Base-by-base conservation (phyloP, 371 early-diverging fungal species). In the Coemansia sp. region DNA sequence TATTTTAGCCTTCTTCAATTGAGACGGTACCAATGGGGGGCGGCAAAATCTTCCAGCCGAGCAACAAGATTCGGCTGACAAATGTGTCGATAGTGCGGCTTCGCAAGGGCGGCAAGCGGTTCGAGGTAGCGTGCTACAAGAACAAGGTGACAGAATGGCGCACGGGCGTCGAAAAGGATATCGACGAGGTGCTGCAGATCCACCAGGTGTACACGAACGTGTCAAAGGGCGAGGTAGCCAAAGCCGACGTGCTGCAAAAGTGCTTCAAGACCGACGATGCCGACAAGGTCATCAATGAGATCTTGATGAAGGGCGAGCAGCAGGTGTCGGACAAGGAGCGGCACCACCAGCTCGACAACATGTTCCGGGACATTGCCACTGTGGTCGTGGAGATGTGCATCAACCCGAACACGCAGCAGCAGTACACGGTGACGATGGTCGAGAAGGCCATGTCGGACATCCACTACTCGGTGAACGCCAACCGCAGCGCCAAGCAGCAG, bases 71-170 rank as follows among this genome's bases (percentile, higher is more conserved):
- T 59, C 89, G 89, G 59, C 82, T 97, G 45, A 97, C 97, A 39
- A 98, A 98, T 72, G 96, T 98, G 36, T 94, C 95, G 14, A 80
- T 97, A 40, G 98, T 99, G 30, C 91, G 96, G 47, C 84, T 96
- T 65, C 91, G 91, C 70, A 97, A 95, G 81, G 96, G 95, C 33
- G 99, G 99, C 45, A 96, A 94, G 77, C 88, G 95, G 38, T 99
- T 98, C 64, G 99, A 99, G 76, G 82, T 99, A 16, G 99, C 99
- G 8, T 95, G 97, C 78, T 98, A 98, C 81, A 96, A 95, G 77
- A 99, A 99, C 86, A 98, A 99, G 81, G 95, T 97, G n/a, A 79
- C 92, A 69, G 97, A 98, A 77, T 98, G 94, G 94, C 83, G 98
- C 38, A 90, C 81, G 41, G 89, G 91, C 55, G 89, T 95, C 40